Evolutionary conservation across 352 stramenopile genomes (phyloP), one percentile per base, ranked within the genome.

Genomic region (Elongisporangium undulatum): DNA sequence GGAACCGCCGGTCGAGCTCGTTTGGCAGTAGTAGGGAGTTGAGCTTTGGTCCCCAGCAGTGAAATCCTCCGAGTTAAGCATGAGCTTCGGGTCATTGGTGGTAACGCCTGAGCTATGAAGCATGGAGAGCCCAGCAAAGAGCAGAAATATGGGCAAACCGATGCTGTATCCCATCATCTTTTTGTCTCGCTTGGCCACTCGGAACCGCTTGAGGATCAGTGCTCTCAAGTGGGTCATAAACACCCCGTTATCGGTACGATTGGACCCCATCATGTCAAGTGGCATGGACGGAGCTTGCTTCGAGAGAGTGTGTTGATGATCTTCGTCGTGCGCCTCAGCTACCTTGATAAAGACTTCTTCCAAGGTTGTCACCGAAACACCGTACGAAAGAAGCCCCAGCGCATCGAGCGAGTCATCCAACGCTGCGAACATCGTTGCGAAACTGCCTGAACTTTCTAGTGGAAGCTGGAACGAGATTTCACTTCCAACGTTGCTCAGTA

Each of bases 261-360:
- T 38, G 4, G 26, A 12, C 26, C 26, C 26, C 26, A 38, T 38
- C 26, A 13, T 38, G 26, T 38, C 26, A n/a, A 64, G 62, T 4
- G 26, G 26, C 16, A 61, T 54, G 0, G 39, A 22, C 1, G 48
- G 64, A 60, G 38, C 59, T 16, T 68, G 56, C 12, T 75, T 77
- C 6, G 48, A 59, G 19, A 79, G 59, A 8, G 67, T 84, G 54
- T 77, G 67, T 53, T 78, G 71, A 22, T 84, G 64, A 24, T 41
- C 64, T 9, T 78, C 59, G 39, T 77, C 74, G 39, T 66, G 53
- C 20, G 56, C 56, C 38, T 85, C 75, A 0, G 79, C 79, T 23
- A 90, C 76, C 39, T 89, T 90, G 45, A 93, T 80, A 59, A 93
- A 93, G 39, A 92, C 82, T 56, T 90, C 78, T 53, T 92, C 82